Evolutionary conservation across 495 filamentous ascomycete species (phyloP), one percentile per base, ranked within the genome.

Genomic region (Penicillium goetzii): DNA sequence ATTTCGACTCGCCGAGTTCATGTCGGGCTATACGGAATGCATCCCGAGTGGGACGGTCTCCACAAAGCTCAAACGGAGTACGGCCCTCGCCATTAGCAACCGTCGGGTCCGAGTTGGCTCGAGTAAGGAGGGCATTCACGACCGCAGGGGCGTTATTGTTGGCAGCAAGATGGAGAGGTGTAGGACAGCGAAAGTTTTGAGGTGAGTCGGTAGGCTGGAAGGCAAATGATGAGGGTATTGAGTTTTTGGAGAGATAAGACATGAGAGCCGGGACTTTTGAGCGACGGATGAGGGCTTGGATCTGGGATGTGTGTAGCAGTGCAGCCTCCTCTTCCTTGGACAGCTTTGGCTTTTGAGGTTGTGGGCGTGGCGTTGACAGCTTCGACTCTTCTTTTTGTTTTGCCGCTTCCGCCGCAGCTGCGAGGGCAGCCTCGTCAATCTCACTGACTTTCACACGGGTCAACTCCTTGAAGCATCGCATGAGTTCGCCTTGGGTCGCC

Each of bases 401-500:
- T 49, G 63, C 52, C 72, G 60, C 64, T 78, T 74, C 75, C 38
- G 79, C 78, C 11, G 81, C 76, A 41, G 84, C 82, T 9, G 78
- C 78, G 23, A 86, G 78, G 8, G 81, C 81, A 25, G 75, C 80
- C 76, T 91, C 83, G 63, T 89, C 83, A 34, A 98, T 83, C 55
- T 88, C 84, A 60, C 85, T 88, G 53, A 96, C 80, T 74, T 99
- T 97, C 11, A 96, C 84, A 2, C 94, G 81, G 0, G 95, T 99
- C 7, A 99, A 81, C 72, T 99, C 96, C 60, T 93, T 89, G 68
- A 97, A 99, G 53, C 88, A 86, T 21, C 93, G 86, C 90, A 97
- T 93, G 1, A 99, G 88, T 75, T 99, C 95, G 36, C 87, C 90
- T 65, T 99, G 93, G 0, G 95, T 99, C 3, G 95, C 92, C 26